phyloP scores from a whole-genome alignment of 495 filamentous ascomycete genomes.

The Neurospora sp. region DNA sequence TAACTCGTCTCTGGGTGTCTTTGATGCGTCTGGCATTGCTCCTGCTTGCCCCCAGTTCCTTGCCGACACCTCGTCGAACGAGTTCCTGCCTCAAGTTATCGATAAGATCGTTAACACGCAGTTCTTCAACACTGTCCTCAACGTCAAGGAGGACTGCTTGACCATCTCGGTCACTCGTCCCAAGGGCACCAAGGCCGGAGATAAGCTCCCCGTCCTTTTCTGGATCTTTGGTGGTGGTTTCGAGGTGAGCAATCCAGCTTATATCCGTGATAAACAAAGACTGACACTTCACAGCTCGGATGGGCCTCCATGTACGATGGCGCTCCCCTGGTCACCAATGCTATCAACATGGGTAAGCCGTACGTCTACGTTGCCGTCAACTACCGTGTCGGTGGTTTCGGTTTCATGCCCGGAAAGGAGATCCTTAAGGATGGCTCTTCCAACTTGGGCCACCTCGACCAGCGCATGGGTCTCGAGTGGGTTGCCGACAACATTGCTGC shows the following conservation, averaged over 20 bases:
- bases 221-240: conserved; percentile 73
- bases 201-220: conserved; percentile 56
- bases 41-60: conserved; percentile 47
- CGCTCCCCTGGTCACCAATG: conserved; percentile 39
- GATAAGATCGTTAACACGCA: conserved; percentile 45
- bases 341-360: conserved; percentile 46
- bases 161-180: conserved; percentile 57
- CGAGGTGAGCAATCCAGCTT: conserved; percentile 27
- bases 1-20: conserved; percentile 33
- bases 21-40: conserved; percentile 40
- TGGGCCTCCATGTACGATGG: conserved; percentile 51
- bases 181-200: conserved; percentile 38
- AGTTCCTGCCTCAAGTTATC: conserved; percentile 37
- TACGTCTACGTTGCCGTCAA: conserved; percentile 55
- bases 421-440: conserved; percentile 54
- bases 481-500: conserved; percentile 54
- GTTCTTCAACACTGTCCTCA: conserved; percentile 42
- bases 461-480: conserved; percentile 56
- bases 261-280: not conserved
- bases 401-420: conserved; percentile 53
- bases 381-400: conserved; percentile 52
- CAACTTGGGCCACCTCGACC: conserved; percentile 54
- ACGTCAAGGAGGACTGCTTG: conserved; percentile 57
- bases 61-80: conserved; percentile 32
- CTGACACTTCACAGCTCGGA: conserved; percentile 25